Base-by-base conservation (phyloP, 208 protist genomes). In the Acanthamoeba comandoni region DNA sequence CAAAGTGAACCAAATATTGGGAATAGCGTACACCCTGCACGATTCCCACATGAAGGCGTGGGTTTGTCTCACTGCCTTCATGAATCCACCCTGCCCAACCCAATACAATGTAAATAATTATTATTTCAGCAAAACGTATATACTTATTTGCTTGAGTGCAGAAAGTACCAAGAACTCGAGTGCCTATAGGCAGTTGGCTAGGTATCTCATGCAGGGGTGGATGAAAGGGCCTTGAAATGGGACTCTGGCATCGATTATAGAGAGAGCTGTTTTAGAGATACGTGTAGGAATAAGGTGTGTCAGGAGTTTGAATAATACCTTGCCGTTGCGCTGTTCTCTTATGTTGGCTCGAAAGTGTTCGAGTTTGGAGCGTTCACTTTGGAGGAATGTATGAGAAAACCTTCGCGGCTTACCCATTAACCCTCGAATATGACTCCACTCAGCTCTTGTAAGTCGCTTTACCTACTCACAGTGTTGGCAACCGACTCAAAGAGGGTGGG, bases 371-470 rank as follows among this genome's bases (percentile, higher is more conserved):
- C 79, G 51, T 26, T 87, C 79, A 67, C 79, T n/a, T 22, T 69
- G 51, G 0, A 87, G 79, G 57, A 87, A 87, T 2, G 79, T 31
- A 17, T 35, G 17, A 17, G 79, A 87, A 22, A 87, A 87, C 5
- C 79, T 5, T 0, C 79, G 79, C 17, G 79, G 79, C 35, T 87
- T 87, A n/a, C 79, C 79, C 57, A 87, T 62, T 2, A 87, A 52
- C 7, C 55, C 69, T 22, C 79, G 79, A 52, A 87, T 58, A n/a
- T 87, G 79, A 17, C 79, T n/a, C 79, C 79, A 87, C 57, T 87
- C 79, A 8, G 69, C 79, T n/a, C 79, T 62, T 3, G n/a, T n/a
- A n/a, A n/a, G n/a, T n/a, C n/a, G n/a, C n/a, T n/a, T n/a, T n/a
- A n/a, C n/a, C n/a, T n/a, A n/a, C n/a, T n/a, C n/a, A n/a, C n/a